phyloP scores from a whole-genome alignment of 345 rosid species.

The Litchi chinensis region DNA sequence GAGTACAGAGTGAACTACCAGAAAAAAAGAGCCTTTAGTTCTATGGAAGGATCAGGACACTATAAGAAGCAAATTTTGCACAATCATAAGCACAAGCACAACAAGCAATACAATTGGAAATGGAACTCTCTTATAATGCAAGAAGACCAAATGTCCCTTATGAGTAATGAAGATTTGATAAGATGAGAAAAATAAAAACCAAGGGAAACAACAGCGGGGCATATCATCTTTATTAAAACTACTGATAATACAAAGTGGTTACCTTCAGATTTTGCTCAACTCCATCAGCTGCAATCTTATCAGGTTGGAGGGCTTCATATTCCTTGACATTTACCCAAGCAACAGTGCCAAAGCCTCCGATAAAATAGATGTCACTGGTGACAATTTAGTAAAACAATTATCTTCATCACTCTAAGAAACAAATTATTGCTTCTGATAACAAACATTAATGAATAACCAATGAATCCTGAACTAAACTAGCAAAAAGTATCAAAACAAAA shows the following conservation, averaged over 20 bases:
- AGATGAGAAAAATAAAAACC: background rate
- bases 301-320: conserved; percentile 77
- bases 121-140: background rate
- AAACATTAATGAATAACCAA: background rate
- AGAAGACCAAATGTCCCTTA: background rate
- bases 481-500: background rate
- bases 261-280: conserved; percentile 95
- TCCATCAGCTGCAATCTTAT: conserved; percentile 94
- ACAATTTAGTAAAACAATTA: background rate
- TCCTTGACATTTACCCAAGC: conserved; percentile 97
- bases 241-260: conserved; percentile 1
- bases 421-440: background rate
- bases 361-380: conserved; percentile 90
- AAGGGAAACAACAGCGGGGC: background rate
- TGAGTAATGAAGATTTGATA: background rate
- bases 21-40: background rate
- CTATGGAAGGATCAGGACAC: background rate
- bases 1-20: background rate
- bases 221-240: background rate
- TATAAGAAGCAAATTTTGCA: background rate
- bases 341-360: conserved; percentile 98
- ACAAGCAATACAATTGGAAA: background rate
- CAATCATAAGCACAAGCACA: background rate
- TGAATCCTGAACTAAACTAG: background rate
- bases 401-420: background rate